Conservation (phyloP, 2,329 filamentous ascomycete genomes). For the Aspergillus melleus region DNA sequence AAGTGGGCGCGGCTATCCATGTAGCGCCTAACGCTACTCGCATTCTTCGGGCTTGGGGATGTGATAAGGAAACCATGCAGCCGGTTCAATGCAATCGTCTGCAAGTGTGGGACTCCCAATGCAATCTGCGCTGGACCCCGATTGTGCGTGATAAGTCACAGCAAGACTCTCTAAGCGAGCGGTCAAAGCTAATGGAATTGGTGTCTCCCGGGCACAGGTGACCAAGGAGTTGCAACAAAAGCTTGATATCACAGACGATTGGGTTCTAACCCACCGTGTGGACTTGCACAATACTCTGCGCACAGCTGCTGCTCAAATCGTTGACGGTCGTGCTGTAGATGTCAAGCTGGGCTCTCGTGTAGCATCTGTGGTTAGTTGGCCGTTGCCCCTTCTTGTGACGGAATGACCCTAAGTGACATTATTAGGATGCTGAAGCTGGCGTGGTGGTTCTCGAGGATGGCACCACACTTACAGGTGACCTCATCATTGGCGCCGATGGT, state of each 20-base stretch:
- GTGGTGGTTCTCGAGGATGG: constrained; percentile 32
- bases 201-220: constrained; percentile 8
- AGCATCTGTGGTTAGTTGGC: constrained; percentile 26
- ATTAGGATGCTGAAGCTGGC: constrained; percentile 25
- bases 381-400: background rate
- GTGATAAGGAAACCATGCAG: constrained; percentile 20
- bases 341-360: constrained; percentile 16
- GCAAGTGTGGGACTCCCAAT: constrained; percentile 12
- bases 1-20: constrained; percentile 35
- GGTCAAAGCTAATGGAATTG: background rate
- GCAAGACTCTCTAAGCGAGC: constrained; percentile 2
- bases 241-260: constrained; percentile 15
- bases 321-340: constrained; percentile 22
- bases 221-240: constrained; percentile 9
- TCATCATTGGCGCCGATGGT: constrained; percentile 45
- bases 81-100: constrained; percentile 14
- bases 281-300: constrained; percentile 40
- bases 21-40: constrained; percentile 33
- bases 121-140: background rate
- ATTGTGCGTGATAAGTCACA: background rate
- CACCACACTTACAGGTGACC: constrained; percentile 31
- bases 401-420: too few relatives aligned
- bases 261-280: constrained; percentile 35
- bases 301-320: constrained; percentile 24
- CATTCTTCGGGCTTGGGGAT: constrained; percentile 29